Evolutionary conservation across 257 asterid genomes (phyloP), one percentile per base, ranked within the genome.

Genomic region (Capsicum rhomboideum): DNA sequence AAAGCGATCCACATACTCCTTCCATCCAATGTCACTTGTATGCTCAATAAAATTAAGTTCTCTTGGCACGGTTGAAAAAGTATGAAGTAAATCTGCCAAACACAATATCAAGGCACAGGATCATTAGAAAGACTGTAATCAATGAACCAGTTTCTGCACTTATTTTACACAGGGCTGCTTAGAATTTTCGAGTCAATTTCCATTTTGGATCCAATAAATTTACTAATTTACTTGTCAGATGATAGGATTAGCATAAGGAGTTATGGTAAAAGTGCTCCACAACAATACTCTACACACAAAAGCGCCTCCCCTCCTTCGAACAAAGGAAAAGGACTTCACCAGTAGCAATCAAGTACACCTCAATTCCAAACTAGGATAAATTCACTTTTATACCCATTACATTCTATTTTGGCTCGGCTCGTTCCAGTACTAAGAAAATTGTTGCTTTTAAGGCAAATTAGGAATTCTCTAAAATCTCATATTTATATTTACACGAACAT

Each of bases 21-120:
- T 91, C 95, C 95, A 94, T 74, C 95, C 95, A 85, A 92, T 89
- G 82, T 90, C 91, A 74, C 97, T 92, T 7, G 97, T 92, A 75
- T 93, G 97, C 89, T 93, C 98, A 56, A 93, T 89, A 59, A 94
- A 94, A 87, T 94, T 94, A 53, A 94, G 88, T 42, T 94, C 94
- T 85, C 94, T 90, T 23, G 97, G 93, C 84, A 94, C 82, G 13
- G 82, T 84, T 59, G 97, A 92, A 21, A 91, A 85, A 52, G 97
- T 79, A 81, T 92, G 97, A 42, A 92, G 93, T 90, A 94, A 78
- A 79, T 92, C 93, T 94, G 92, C 64, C 44, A 44, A 83, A 85
- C 71, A 88, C 44, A 50, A 82, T 0, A 75, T 46, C 59, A 49
- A 75, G n/a, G 6, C 81, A 75, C 44, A 26, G 8, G 61, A 4